phyloP scores from a whole-genome alignment of 305 asterid species.

The Fraxinus albicans region DNA sequence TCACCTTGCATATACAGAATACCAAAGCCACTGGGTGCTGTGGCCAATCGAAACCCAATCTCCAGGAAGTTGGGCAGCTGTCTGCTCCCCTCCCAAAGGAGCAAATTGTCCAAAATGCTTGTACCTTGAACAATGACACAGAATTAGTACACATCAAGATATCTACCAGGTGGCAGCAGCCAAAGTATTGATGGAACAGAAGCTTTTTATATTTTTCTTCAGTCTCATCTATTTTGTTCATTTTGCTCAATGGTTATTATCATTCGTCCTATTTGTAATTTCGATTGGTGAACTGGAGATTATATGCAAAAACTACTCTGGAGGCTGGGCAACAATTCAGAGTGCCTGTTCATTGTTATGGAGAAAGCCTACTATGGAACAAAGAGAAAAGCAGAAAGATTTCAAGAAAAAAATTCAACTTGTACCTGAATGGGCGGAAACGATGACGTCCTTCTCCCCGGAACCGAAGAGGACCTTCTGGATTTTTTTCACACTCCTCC shows the following conservation, averaged over 20 bases:
- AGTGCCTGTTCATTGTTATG: not conserved
- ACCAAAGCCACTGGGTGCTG: constrained; percentile 99
- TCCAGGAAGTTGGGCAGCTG: constrained; percentile 97
- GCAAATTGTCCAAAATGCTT: constrained; percentile 97
- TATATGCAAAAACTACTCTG: not conserved
- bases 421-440: constrained; percentile 88
- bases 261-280: not conserved
- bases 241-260: not conserved
- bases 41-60: constrained; percentile 97
- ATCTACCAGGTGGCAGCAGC: not conserved
- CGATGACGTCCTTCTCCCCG: constrained; percentile 97
- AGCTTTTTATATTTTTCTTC: not conserved
- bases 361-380: not conserved
- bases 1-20: constrained; percentile 95
- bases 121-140: constrained; percentile 53
- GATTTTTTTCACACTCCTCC: constrained; percentile 78
- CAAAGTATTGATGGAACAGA: not conserved
- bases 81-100: constrained; percentile 95
- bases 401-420: not conserved
- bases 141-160: not conserved
- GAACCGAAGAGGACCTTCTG: constrained; percentile 94
- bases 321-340: not conserved
- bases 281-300: not conserved
- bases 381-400: not conserved
- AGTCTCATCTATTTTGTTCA: not conserved